Percentiles rank a stretch among this genome's conserved stretches.
Evolutionary conservation across 1,139 yeast species (phyloP).

Genomic region (Geotrichum restrictum): DNA sequence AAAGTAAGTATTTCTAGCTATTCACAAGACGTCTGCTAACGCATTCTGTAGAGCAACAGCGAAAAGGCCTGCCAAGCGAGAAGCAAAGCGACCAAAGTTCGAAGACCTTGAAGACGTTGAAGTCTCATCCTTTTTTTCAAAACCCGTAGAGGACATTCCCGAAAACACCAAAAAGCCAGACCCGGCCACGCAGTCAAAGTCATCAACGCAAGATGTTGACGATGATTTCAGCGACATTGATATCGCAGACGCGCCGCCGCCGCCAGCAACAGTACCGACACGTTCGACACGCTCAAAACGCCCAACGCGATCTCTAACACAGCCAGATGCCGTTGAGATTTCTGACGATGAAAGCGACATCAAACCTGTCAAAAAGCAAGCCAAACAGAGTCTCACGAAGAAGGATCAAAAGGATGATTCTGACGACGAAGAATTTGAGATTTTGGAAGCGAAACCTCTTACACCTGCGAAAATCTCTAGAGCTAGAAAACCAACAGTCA

Average conservation of each 20-base stretch:
- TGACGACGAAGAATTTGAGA: slow-evolving; percentile 21
- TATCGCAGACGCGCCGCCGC: neutral
- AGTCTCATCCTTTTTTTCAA: slow-evolving; percentile 25
- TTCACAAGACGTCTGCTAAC: neutral
- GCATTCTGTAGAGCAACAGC: neutral
- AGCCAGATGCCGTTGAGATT: neutral
- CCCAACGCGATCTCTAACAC: neutral
- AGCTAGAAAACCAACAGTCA: neutral
- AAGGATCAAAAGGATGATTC: neutral
- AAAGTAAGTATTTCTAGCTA: neutral
- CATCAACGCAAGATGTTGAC: neutral
- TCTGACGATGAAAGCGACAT: neutral
- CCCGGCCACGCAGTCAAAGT: neutral
- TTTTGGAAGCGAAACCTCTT: slow-evolving; percentile 20
- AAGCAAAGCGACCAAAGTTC: slow-evolving; percentile 13
- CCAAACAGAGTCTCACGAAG: no score
- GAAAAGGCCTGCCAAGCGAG: slow-evolving; percentile 12
- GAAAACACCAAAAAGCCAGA: neutral
- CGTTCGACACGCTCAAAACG: neutral
- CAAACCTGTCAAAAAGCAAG: no score
- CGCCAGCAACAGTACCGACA: neutral
- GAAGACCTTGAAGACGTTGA: slow-evolving; percentile 24
- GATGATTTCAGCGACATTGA: no score
- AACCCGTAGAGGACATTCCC: neutral
- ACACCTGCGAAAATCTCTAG: slow-evolving; percentile 19